These are phyloP conservation scores for Penicillium paneum DNA, from an alignment of 2,329 filamentous ascomycete genomes.

Conservation along the genomic window DNA sequence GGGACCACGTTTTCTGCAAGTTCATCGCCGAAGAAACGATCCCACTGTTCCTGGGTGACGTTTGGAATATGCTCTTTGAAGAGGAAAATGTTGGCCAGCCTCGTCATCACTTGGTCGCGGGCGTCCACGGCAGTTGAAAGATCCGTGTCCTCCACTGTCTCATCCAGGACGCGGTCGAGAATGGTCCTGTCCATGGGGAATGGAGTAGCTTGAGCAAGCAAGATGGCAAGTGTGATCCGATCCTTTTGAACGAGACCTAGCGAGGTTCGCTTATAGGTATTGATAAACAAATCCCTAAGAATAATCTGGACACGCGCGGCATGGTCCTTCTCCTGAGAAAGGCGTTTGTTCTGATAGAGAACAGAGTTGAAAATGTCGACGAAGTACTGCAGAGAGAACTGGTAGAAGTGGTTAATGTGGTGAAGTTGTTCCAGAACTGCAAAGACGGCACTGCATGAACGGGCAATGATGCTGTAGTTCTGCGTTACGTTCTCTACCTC, in stretches of 20 bases:
- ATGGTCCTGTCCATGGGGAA: slow-evolving; percentile 90
- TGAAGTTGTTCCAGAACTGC: slow-evolving; percentile 95
- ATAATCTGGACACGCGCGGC: slow-evolving; percentile 82
- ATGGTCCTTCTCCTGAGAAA: slow-evolving; percentile 69
- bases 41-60: slow-evolving; percentile 66
- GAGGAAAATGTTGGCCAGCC: slow-evolving; percentile 65
- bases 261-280: slow-evolving; percentile 89
- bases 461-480: slow-evolving; percentile 89
- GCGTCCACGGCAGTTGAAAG: slow-evolving; percentile 66
- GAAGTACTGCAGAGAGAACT: slow-evolving; percentile 98
- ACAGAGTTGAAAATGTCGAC: slow-evolving; percentile 95
- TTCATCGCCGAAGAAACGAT: slow-evolving; percentile 79
- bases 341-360: slow-evolving; percentile 71
- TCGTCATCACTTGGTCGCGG: slow-evolving; percentile 65
- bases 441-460: slow-evolving; percentile 95
- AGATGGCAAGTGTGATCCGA: slow-evolving; percentile 87
- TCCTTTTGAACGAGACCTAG: slow-evolving; percentile 90
- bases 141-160: slow-evolving; percentile 70
- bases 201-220: slow-evolving; percentile 92
- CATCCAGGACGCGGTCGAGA: slow-evolving; percentile 82
- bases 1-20: slow-evolving; percentile 82
- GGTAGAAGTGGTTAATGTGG: slow-evolving; percentile 98
- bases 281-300: slow-evolving; percentile 84
- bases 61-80: slow-evolving; percentile 70
- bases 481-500: slow-evolving; percentile 95